These are phyloP conservation scores for Fusarium torulosum DNA, from an alignment of 2,329 filamentous ascomycete genomes.

Conservation along the genomic window DNA sequence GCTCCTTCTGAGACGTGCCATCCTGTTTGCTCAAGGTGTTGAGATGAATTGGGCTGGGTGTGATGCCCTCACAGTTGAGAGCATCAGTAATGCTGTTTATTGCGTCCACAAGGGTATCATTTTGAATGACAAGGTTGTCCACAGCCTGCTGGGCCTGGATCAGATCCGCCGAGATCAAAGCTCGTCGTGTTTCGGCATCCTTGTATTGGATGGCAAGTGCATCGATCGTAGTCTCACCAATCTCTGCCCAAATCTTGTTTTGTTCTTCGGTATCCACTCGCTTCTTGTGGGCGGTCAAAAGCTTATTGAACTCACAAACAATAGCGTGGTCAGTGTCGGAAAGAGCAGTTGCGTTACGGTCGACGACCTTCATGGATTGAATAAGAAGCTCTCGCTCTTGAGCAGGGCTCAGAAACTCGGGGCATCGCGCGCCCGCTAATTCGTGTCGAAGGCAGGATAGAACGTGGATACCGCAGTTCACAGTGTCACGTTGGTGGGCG, in stretches of 20 bases:
- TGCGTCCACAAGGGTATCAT: background rate
- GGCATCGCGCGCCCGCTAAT: background rate
- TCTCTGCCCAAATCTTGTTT: background rate
- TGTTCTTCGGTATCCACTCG: background rate
- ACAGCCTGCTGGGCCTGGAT: background rate
- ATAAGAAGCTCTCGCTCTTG: background rate
- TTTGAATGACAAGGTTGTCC: background rate
- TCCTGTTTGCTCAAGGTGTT: too few species aligned
- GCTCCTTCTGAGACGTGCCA: background rate
- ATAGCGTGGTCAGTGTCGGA: background rate
- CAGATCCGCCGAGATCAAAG: background rate
- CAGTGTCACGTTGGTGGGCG: background rate
- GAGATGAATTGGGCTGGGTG: background rate
- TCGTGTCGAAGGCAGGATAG: conserved; percentile 2
- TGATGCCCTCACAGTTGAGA: background rate
- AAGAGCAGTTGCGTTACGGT: background rate
- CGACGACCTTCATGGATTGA: background rate
- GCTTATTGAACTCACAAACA: background rate
- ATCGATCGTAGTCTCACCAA: background rate
- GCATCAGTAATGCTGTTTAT: background rate
- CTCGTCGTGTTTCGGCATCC: background rate
- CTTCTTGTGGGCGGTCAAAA: background rate
- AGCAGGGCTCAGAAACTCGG: background rate
- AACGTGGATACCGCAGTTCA: conserved; percentile 11
- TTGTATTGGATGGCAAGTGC: background rate